Percentiles rank a stretch among this genome's conserved stretches.
These are phyloP conservation scores for Penicillium arizonense DNA, from an alignment of 495 filamentous ascomycete genomes.

Conservation along the genomic window DNA sequence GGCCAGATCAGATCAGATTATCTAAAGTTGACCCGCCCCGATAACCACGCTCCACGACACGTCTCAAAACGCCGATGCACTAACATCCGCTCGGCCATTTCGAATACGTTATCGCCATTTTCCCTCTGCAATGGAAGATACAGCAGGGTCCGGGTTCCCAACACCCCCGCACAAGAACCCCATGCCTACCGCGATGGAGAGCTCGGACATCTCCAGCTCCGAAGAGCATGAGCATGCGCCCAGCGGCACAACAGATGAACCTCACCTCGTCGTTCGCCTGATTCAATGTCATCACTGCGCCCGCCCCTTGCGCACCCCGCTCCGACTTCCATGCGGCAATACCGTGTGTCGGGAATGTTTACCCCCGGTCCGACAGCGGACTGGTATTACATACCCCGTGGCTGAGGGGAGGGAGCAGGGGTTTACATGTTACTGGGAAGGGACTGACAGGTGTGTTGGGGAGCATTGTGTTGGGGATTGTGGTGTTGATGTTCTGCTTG, in stretches of 20 bases:
- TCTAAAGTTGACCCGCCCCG: constrained; percentile 25
- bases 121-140: constrained; percentile 32
- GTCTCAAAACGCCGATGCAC: neutral
- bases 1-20: constrained; percentile 14
- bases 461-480: constrained; percentile 80
- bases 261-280: constrained; percentile 58
- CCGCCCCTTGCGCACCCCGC: constrained; percentile 60
- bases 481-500: constrained; percentile 70
- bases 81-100: too few relatives aligned
- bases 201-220: constrained; percentile 11
- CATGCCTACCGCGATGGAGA: constrained; percentile 6
- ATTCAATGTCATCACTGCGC: constrained; percentile 78
- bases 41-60: constrained; percentile 6
- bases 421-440: constrained; percentile 68
- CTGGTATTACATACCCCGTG: constrained; percentile 72
- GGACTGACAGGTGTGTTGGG: constrained; percentile 47
- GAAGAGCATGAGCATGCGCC: constrained; percentile 45
- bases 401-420: constrained; percentile 60
- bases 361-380: constrained; percentile 58
- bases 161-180: constrained; percentile 7
- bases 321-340: constrained; percentile 82
- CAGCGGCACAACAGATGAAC: constrained; percentile 41
- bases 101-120: neutral
- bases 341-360: constrained; percentile 74
- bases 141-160: constrained; percentile 4